A percentile compares a stretch with the other conserved stretches of the same genome.
Conservation (phyloP, 164 flowering plant species). For the Akebia trifoliata region DNA sequence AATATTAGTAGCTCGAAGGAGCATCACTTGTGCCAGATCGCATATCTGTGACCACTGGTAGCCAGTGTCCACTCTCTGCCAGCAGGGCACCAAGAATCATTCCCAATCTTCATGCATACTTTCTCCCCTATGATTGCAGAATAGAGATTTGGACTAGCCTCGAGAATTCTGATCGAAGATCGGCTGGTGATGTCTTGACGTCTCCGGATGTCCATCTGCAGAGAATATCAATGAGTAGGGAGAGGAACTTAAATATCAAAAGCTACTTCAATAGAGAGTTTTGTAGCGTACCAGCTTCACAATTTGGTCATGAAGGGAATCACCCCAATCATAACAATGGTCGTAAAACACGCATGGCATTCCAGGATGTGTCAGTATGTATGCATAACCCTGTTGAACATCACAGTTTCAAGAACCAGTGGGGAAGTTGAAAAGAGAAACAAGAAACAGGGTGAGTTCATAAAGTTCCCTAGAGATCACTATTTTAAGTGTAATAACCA, state of each 20-base stretch:
- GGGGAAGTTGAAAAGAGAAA: neutral
- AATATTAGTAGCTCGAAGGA: neutral
- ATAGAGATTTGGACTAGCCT: conserved; percentile 74
- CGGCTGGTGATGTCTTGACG: conserved; percentile 62
- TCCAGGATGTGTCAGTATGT: conserved; percentile 92
- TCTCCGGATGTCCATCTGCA: conserved; percentile 69
- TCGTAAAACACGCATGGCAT: conserved; percentile 83
- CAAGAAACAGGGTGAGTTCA: neutral
- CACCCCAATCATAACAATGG: conserved; percentile 84
- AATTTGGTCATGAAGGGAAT: conserved; percentile 63
- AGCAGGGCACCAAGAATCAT: conserved; percentile 81
- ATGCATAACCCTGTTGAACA: conserved; percentile 74
- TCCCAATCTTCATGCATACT: conserved; percentile 84
- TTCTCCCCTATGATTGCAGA: conserved; percentile 72
- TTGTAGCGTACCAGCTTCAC: conserved; percentile 68
- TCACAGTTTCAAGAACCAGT: neutral
- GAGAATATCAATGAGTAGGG: neutral
- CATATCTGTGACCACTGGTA: conserved; percentile 70
- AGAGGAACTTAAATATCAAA: neutral
- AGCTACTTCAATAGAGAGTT: neutral
- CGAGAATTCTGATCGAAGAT: conserved; percentile 59
- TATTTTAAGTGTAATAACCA: neutral
- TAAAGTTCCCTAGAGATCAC: neutral
- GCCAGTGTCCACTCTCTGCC: conserved; percentile 83
- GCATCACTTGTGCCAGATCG: conserved; percentile 68